Conservation (phyloP, 169 alveolate species). For the Cyclospora cayetanensis region DNA sequence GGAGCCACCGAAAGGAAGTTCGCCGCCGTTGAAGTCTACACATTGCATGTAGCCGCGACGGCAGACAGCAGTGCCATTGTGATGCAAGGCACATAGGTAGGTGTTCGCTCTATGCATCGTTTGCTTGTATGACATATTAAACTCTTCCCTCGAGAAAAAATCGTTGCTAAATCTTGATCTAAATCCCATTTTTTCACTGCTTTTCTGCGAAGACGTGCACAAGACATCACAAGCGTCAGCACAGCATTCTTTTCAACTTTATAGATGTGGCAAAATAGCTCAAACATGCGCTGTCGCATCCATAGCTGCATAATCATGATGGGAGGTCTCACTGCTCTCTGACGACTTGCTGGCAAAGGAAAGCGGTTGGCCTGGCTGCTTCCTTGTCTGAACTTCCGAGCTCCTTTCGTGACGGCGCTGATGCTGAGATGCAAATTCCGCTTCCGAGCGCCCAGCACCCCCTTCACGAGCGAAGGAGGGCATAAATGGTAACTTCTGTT, state of each 20-base stretch:
- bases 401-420: neutral
- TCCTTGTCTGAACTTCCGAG: constrained; percentile 9
- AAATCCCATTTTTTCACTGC: constrained; percentile 1
- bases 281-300: too few species aligned
- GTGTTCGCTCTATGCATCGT: constrained; percentile 10
- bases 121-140: constrained; percentile 15
- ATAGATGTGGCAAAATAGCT: too few species aligned
- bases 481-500: constrained; percentile 39
- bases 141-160: neutral
- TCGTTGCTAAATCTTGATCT: neutral
- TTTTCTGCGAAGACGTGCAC: neutral
- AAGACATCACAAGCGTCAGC: neutral
- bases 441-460: constrained; percentile 2
- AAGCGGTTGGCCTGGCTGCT: constrained; percentile 38
- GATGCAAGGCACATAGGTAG: neutral
- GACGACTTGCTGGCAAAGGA: constrained; percentile 39
- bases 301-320: too few species aligned
- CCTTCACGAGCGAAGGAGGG: constrained; percentile 28
- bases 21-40: neutral
- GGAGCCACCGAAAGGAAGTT: neutral
- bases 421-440: constrained; percentile 4
- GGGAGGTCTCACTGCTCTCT: constrained; percentile 7
- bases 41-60: neutral
- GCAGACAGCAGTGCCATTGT: constrained; percentile 18
- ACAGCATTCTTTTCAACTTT: too few species aligned